phyloP scores from a whole-genome alignment of 75 land plant genomes.

The Pseudotsuga menziesii region DNA sequence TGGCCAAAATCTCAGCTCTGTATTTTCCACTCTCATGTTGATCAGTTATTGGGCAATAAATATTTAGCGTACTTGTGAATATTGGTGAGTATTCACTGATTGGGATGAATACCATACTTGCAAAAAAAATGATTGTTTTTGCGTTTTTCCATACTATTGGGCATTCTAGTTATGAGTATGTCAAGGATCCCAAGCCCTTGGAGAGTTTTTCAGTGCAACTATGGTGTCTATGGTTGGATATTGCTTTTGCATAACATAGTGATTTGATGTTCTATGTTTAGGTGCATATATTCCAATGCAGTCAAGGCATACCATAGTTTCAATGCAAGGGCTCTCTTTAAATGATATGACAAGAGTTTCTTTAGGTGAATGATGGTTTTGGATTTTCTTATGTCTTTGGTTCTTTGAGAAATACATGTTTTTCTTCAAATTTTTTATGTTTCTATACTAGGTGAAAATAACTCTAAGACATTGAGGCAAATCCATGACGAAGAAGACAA shows the following conservation, averaged over 20 bases:
- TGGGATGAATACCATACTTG: too few species aligned
- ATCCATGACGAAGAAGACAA: conserved; percentile 69
- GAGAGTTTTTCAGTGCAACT: too few species aligned
- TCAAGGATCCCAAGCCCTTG: too few species aligned
- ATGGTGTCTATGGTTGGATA: background rate
- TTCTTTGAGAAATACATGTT: background rate
- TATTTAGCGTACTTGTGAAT: too few species aligned
- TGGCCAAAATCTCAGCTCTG: too few species aligned
- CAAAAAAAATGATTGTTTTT: too few species aligned
- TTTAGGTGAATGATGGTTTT: conserved; percentile 4
- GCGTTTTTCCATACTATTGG: too few species aligned
- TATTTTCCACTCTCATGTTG: too few species aligned
- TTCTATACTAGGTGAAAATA: conserved; percentile 18
- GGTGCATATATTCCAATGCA: background rate
- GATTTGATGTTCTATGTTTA: background rate
- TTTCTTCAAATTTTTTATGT: background rate
- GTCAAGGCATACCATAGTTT: background rate
- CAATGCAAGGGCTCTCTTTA: background rate
- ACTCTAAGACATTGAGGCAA: conserved; percentile 44
- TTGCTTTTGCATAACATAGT: background rate
- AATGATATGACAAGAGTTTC: background rate
- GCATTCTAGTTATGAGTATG: too few species aligned
- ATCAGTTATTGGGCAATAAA: too few species aligned
- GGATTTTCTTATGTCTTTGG: background rate
- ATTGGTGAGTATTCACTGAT: too few species aligned